Conservation (phyloP, 1,139 yeast species). For the Saccharomyces hybrid region DNA sequence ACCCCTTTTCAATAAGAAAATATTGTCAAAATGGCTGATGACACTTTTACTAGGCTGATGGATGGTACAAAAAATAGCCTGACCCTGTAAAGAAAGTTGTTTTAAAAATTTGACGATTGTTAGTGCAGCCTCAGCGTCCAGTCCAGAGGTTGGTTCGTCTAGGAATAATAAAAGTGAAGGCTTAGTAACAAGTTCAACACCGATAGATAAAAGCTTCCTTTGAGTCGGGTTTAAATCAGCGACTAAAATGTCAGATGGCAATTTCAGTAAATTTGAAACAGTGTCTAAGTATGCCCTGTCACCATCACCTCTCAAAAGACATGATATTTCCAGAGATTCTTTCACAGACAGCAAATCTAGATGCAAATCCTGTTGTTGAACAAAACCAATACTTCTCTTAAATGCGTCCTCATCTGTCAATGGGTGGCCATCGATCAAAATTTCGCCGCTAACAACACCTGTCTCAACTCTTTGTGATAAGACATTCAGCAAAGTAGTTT, state of each 20-base stretch:
- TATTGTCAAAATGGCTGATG: slow-evolving; percentile 36
- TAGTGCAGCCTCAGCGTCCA: slow-evolving; percentile 44
- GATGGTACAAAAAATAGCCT: slow-evolving; percentile 41
- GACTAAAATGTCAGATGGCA: slow-evolving; percentile 30
- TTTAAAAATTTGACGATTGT: slow-evolving; percentile 38
- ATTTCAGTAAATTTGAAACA: slow-evolving; percentile 38
- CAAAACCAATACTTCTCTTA: slow-evolving; percentile 49
- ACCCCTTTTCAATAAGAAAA: slow-evolving; percentile 35
- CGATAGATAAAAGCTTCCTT: slow-evolving; percentile 45
- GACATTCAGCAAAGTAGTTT: slow-evolving; percentile 47
- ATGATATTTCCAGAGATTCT: slow-evolving; percentile 45
- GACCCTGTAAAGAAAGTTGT: slow-evolving; percentile 40
- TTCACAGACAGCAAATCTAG: slow-evolving; percentile 43
- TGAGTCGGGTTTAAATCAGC: slow-evolving; percentile 39
- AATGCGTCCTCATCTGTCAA: slow-evolving; percentile 36
- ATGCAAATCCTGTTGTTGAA: slow-evolving; percentile 53
- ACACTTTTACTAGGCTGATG: slow-evolving; percentile 36
- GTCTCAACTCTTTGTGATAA: slow-evolving; percentile 43
- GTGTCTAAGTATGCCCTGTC: slow-evolving; percentile 43
- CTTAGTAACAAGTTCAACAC: slow-evolving; percentile 42
- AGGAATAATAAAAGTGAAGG: slow-evolving; percentile 40
- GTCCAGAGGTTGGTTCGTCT: slow-evolving; percentile 44
- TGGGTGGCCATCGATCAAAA: slow-evolving; percentile 46
- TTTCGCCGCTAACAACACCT: slow-evolving; percentile 49
- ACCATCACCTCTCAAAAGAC: slow-evolving; percentile 41